These are phyloP conservation scores for Dactylellina parvicollis DNA, from an alignment of 2,329 filamentous ascomycete species.

Conservation along the genomic window DNA sequence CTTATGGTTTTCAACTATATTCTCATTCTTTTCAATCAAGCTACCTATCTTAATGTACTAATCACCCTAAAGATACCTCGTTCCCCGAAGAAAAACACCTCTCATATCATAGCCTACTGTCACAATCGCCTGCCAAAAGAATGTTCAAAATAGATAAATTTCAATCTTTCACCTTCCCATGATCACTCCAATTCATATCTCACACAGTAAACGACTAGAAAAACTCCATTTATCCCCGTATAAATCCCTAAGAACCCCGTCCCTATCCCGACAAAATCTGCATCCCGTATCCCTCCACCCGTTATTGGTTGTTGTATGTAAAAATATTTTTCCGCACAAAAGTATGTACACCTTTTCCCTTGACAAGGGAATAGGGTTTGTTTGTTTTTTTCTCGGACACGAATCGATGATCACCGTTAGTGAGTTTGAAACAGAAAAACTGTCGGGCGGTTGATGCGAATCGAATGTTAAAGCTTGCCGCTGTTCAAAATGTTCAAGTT, in stretches of 20 bases:
- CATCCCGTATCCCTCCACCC: not conserved
- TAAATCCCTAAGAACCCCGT: not conserved
- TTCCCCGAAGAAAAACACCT: not conserved
- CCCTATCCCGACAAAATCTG: not conserved
- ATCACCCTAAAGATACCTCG: not conserved
- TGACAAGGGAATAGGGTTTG: not conserved
- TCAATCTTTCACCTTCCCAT: no score
- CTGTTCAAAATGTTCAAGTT: no score
- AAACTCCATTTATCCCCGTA: not conserved
- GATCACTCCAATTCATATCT: not conserved
- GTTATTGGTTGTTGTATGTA: not conserved
- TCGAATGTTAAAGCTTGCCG: no score
- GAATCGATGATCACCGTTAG: no score
- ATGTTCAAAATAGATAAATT: no score
- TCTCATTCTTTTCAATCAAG: not conserved
- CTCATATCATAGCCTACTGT: not conserved
- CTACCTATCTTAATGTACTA: not conserved
- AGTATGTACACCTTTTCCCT: slow-evolving; percentile 3
- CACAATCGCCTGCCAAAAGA: not conserved
- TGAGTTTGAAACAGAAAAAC: not conserved
- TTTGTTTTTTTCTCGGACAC: not conserved
- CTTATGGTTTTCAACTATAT: not conserved
- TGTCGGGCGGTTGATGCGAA: no score
- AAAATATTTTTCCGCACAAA: not conserved
- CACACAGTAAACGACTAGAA: not conserved